Evolutionary conservation across 306 rosid genomes (phyloP), one percentile per base, ranked within the genome.

Genomic region (Vicia sativa): DNA sequence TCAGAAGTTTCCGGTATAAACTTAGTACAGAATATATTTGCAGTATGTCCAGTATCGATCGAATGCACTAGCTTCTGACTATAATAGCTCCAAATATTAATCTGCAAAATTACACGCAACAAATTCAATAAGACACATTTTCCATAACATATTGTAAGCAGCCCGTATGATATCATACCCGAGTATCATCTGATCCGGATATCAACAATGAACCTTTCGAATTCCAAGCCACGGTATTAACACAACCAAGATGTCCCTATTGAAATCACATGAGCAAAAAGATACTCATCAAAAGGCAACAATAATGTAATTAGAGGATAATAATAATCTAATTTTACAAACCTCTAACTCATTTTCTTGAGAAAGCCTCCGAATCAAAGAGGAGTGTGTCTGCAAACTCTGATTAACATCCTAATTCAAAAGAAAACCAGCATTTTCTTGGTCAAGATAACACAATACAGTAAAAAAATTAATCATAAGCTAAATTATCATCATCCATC

Each of bases 171-270:
- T n/a, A 93, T 11, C 85, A 71, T 85, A 93, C 99, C 87, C 87
- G 76, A 5, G 95, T 85, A 76, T 93, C 99, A 59, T 93, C 99
- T 73, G 99, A 93, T 81, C 99, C 99, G 2, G 99, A 93, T 83
- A 93, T 79, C 84, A 93, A 73, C 54, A 88, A 83, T 7, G 97
- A 86, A 70, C 99, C 99, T 0, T 18, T 78, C 21, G 97, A 83
- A 82, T 90, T 93, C 99, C 99, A 93, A 65, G 97, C 91, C 79
- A 93, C 87, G 0, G 91, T 79, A 78, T 93, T 93, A 60, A 93
- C 99, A 78, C 99, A 93, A 52, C 99, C 97, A 68, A 77, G 78
- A 77, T 93, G 99, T 9, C 97, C 97, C 97, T 93, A 78, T 45
- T 13, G n/a, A 63, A 55, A 81, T 16, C 45, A 74, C 50, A 74